Base-by-base conservation (phyloP, 495 filamentous ascomycete species). In the Penicillium diatomitis region DNA sequence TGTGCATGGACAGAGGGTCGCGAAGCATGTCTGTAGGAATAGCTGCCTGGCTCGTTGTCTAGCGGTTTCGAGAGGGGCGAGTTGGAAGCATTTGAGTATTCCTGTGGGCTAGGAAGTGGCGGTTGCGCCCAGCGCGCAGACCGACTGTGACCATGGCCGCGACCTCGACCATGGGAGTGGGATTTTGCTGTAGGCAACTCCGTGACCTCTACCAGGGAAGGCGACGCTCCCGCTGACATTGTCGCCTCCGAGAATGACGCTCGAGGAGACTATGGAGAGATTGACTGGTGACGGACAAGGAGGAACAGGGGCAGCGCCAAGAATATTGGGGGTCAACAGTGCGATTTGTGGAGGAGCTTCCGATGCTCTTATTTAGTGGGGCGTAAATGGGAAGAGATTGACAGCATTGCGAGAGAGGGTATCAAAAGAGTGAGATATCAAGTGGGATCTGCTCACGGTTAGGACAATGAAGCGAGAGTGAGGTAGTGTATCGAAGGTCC, bases 61-160 rank as follows among this genome's bases (percentile, higher is more conserved):
- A 53, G 57, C 43, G 48, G 44, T 31, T 52, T 52, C 32, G 52
- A 53, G 29, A 48, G 49, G 50, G 41, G 41, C 60, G 49, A 4
- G 50, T 42, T 37, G 55, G 46, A 42, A 20, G 49, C 48, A 45
- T 63, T 57, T 32, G 49, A 56, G 12, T 49, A 44, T 27, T 57
- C 55, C 11, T 57, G 58, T 30, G 65, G 56, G 52, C 62, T 51
- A 38, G 64, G 55, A 47, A 63, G 58, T 38, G 68, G 64, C 32
- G 59, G 55, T 44, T 67, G 68, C 37, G 61, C 57, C 51, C 55
- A 67, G 49, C 65, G 68, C 40, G 48, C 54, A 34, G 67, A 69
- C 41, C 71, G 67, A 49, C 58, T 62, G 48, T 72, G 71, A n/a
- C 70, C 70, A 32, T 72, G 71, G 7, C 70, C 70, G 33, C 64